These are phyloP conservation scores for Rhododendron ferrugineum DNA, from an alignment of 148 eudicot species.

Conservation along the genomic window DNA sequence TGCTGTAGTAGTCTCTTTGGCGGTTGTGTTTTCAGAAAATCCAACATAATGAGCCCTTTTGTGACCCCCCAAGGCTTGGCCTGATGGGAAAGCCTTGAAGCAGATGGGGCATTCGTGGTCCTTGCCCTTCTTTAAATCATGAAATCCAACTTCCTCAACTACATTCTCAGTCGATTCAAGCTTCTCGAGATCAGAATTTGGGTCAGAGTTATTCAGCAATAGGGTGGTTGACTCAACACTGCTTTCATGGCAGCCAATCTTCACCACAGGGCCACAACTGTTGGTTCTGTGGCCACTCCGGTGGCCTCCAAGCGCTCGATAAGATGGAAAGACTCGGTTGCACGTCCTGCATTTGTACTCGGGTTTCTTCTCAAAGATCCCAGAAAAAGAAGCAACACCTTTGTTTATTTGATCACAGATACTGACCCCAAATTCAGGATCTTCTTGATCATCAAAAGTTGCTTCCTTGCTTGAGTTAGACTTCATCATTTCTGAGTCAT, in stretches of 20 bases:
- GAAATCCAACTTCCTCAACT: conserved; percentile 3
- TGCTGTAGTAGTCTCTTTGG: conserved; percentile 6
- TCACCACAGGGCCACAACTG: conserved; percentile 9
- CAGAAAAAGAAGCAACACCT: conserved; percentile 5
- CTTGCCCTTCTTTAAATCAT: conserved; percentile 20
- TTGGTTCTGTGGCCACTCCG: conserved; percentile 5
- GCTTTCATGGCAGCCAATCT: background rate
- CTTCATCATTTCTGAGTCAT: conserved; percentile 4
- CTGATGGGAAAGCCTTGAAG: conserved; percentile 39
- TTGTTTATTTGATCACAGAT: background rate
- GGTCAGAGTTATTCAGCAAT: conserved; percentile 1
- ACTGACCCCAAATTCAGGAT: background rate
- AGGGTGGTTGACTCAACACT: background rate
- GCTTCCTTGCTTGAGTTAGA: conserved; percentile 8
- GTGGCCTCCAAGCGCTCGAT: conserved; percentile 34
- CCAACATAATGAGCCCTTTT: conserved; percentile 49
- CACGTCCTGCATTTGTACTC: conserved; percentile 21
- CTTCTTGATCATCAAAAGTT: conserved; percentile 11
- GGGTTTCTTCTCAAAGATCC: background rate
- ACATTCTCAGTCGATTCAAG: conserved; percentile 6
- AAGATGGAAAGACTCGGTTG: conserved; percentile 24
- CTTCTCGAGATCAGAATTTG: conserved; percentile 14
- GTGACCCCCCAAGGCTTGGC: conserved; percentile 64
- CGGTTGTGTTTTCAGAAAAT: conserved; percentile 14
- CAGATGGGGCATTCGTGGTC: conserved; percentile 37